Conservation (phyloP, 805 yeast genomes). For the Starmerella apicola region DNA sequence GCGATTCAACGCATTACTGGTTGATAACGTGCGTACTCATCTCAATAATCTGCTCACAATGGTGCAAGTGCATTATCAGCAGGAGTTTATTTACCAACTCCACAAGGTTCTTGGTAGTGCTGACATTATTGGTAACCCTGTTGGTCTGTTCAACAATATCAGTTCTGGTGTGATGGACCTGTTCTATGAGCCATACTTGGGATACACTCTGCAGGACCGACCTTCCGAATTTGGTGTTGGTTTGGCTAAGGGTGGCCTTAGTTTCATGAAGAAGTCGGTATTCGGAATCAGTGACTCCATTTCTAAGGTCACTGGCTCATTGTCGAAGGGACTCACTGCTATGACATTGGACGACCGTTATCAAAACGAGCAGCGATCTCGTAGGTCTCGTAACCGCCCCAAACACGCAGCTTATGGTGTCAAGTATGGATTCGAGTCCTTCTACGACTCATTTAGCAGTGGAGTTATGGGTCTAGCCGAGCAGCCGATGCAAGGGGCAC, state of each 20-base stretch:
- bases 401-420: slow-evolving; percentile 77
- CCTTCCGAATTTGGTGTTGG: slow-evolving; percentile 95
- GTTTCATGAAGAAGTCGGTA: slow-evolving; percentile 87
- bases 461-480: slow-evolving; percentile 84
- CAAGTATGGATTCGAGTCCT: slow-evolving; percentile 75
- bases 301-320: slow-evolving; percentile 82
- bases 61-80: slow-evolving; percentile 75
- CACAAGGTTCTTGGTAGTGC: slow-evolving; percentile 93
- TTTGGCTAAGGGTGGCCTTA: slow-evolving; percentile 87
- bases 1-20: slow-evolving; percentile 67
- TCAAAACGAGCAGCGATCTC: slow-evolving; percentile 68
- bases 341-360: slow-evolving; percentile 78
- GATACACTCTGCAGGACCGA: slow-evolving; percentile 82
- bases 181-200: slow-evolving; percentile 95
- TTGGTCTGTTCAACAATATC: slow-evolving; percentile 83
- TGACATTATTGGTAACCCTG: slow-evolving; percentile 93
- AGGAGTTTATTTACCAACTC: slow-evolving; percentile 79
- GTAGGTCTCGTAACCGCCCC: slow-evolving; percentile 65
- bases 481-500: slow-evolving; percentile 84
- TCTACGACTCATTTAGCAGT: slow-evolving; percentile 73
- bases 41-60: slow-evolving; percentile 57
- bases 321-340: slow-evolving; percentile 86
- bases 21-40: slow-evolving; percentile 85
- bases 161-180: slow-evolving; percentile 94
- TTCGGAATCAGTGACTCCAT: slow-evolving; percentile 91